These are phyloP conservation scores for Trametes cinnabarina DNA, from an alignment of 768 basidiomycete genomes.

Conservation along the genomic window DNA sequence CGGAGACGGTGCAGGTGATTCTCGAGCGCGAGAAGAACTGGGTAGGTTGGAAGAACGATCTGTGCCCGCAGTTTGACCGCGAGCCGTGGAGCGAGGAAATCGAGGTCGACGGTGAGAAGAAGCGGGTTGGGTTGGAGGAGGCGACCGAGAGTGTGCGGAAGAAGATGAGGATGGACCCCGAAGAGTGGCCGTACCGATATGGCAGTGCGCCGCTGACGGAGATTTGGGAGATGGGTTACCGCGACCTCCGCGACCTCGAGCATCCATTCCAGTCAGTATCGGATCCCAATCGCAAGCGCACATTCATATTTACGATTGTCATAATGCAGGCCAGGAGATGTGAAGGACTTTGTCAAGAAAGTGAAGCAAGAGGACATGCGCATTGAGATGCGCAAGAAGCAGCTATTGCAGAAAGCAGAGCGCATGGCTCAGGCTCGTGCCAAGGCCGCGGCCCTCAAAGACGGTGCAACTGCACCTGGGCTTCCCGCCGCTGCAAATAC, in stretches of 20 bases:
- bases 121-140: slow-evolving; percentile 57
- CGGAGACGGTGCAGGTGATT: slow-evolving; percentile 68
- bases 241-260: slow-evolving; percentile 59
- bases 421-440: slow-evolving; percentile 41
- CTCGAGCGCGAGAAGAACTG: slow-evolving; percentile 86
- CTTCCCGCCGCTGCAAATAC: slow-evolving; percentile 6
- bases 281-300: no score
- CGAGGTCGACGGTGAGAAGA: slow-evolving; percentile 35
- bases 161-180: slow-evolving; percentile 55
- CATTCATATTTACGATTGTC: no score
- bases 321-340: slow-evolving; percentile 66
- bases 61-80: slow-evolving; percentile 78
- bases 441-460: slow-evolving; percentile 35
- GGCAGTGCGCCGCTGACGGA: slow-evolving; percentile 74
- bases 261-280: slow-evolving; percentile 60
- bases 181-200: slow-evolving; percentile 61
- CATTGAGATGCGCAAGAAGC: slow-evolving; percentile 51
- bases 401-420: slow-evolving; percentile 38
- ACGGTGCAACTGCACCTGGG: slow-evolving; percentile 3
- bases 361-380: slow-evolving; percentile 63
- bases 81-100: slow-evolving; percentile 56
- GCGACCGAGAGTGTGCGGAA: slow-evolving; percentile 51
- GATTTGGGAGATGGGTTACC: slow-evolving; percentile 82
- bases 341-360: slow-evolving; percentile 72
- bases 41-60: slow-evolving; percentile 86